A percentile compares a stretch with the other conserved stretches of the same genome.
Evolutionary conservation across 1,284 basidiomycete genomes (phyloP).

Genomic region (Mycena citricolor): DNA sequence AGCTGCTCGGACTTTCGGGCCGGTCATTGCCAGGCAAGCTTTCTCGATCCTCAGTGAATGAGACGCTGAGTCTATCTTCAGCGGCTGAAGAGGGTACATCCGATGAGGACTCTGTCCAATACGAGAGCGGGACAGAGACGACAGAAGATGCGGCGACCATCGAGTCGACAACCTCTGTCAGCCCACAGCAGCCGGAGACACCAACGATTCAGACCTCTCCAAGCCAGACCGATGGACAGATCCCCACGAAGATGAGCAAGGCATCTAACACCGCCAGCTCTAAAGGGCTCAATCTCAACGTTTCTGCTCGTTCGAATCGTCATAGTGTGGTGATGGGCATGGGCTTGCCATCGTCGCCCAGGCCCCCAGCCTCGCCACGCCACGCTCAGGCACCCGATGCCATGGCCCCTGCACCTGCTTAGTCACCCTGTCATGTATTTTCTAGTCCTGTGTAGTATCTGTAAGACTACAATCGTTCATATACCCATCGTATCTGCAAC

Average conservation of each 20-base stretch:
- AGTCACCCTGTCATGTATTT: conserved; percentile 11
- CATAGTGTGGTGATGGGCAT: conserved; percentile 64
- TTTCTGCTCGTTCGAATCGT: conserved; percentile 57
- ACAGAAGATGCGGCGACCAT: conserved; percentile 57
- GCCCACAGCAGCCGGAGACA: no score
- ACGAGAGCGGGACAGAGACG: conserved; percentile 71
- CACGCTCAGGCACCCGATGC: not conserved
- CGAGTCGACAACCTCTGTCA: conserved; percentile 53
- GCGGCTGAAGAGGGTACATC: conserved; percentile 62
- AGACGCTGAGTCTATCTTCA: conserved; percentile 29
- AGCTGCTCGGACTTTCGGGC: conserved; percentile 71
- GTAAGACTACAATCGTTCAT: not conserved
- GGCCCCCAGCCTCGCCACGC: conserved; percentile 26
- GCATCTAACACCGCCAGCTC: conserved; percentile 30
- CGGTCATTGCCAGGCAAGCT: conserved; percentile 59
- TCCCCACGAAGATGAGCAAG: conserved; percentile 25
- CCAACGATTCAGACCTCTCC: no score
- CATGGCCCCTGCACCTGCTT: not conserved
- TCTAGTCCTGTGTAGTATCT: conserved; percentile 8
- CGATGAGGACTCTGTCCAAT: conserved; percentile 67
- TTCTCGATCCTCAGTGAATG: conserved; percentile 14
- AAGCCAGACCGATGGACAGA: no score
- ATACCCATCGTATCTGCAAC: not conserved
- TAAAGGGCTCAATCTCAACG: conserved; percentile 65
- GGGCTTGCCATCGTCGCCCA: conserved; percentile 50